These are phyloP conservation scores for Candida boidinii DNA, from an alignment of 805 yeast genomes.

Conservation along the genomic window DNA sequence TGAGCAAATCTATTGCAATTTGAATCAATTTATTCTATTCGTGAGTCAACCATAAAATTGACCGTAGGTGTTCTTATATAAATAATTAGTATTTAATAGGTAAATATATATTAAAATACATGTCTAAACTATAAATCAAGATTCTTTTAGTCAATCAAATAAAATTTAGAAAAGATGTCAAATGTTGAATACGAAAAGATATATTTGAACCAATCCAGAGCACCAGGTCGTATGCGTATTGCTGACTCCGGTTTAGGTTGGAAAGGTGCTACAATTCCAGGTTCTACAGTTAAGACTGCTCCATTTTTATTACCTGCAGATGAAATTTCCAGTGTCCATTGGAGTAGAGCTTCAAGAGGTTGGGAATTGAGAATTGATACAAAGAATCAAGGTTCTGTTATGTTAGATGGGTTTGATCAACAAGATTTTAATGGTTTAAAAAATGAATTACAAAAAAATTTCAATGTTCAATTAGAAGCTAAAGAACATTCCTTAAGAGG, in stretches of 20 bases:
- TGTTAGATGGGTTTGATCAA: slow-evolving; percentile 85
- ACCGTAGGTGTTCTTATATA: no score
- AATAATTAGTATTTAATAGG: no score
- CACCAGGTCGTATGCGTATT: slow-evolving; percentile 83
- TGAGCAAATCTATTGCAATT: no score
- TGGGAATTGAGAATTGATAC: slow-evolving; percentile 86
- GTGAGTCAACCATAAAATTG: no score
- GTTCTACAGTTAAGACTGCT: slow-evolving; percentile 40
- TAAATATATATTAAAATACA: no score
- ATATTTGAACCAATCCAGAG: slow-evolving; percentile 77
- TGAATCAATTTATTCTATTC: no score
- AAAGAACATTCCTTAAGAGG: slow-evolving; percentile 93
- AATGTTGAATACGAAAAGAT: slow-evolving; percentile 80
- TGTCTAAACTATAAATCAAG: no score
- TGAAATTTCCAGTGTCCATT: slow-evolving; percentile 67
- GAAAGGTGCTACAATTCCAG: slow-evolving; percentile 45
- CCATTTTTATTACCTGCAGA: slow-evolving; percentile 89
- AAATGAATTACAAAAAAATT: slow-evolving; percentile 73
- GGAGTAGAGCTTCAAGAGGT: slow-evolving; percentile 94
- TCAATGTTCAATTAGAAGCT: slow-evolving; percentile 64
- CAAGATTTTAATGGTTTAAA: slow-evolving; percentile 78
- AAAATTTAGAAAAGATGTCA: no score
- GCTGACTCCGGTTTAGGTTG: slow-evolving; percentile 98
- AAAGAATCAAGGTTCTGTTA: slow-evolving; percentile 75
- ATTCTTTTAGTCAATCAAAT: no score